These are phyloP conservation scores for Lumnitzera racemosa DNA, from an alignment of 345 rosid species.

Conservation along the genomic window DNA sequence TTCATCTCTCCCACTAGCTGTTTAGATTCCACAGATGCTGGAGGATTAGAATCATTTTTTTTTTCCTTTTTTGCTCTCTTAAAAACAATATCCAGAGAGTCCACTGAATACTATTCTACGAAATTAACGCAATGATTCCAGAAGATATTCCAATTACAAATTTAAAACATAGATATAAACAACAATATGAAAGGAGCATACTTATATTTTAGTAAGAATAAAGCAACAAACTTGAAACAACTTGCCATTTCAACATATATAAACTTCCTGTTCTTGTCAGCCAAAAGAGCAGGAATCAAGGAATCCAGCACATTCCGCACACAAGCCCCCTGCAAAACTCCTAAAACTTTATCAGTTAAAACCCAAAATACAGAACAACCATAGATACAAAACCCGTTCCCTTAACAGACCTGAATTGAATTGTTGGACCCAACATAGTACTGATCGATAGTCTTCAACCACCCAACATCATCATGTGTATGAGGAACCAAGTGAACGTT, in stretches of 20 bases:
- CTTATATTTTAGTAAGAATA: background rate
- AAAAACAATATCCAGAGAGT: no score
- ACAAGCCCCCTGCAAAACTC: conserved; percentile 64
- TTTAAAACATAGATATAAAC: background rate
- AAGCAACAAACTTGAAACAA: conserved; percentile 8
- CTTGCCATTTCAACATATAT: conserved; percentile 77
- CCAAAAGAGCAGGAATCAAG: conserved; percentile 69
- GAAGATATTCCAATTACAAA: background rate
- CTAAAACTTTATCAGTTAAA: background rate
- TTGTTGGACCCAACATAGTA: conserved; percentile 98
- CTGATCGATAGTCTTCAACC: conserved; percentile 97
- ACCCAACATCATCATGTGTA: conserved; percentile 94
- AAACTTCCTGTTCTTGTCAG: conserved; percentile 86
- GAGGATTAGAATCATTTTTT: no score
- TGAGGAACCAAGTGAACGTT: conserved; percentile 96
- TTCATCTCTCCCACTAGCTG: no score
- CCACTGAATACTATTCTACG: no score
- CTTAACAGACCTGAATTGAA: conserved; percentile 68
- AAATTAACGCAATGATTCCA: no score
- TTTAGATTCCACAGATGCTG: no score
- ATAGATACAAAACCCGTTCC: background rate
- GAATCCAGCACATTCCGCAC: conserved; percentile 95
- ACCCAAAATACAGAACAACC: background rate
- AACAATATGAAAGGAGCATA: background rate
- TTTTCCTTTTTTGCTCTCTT: no score